Evolutionary conservation across 805 yeast genomes (phyloP).

Genomic region (Metschnikowia bowlesiae): DNA sequence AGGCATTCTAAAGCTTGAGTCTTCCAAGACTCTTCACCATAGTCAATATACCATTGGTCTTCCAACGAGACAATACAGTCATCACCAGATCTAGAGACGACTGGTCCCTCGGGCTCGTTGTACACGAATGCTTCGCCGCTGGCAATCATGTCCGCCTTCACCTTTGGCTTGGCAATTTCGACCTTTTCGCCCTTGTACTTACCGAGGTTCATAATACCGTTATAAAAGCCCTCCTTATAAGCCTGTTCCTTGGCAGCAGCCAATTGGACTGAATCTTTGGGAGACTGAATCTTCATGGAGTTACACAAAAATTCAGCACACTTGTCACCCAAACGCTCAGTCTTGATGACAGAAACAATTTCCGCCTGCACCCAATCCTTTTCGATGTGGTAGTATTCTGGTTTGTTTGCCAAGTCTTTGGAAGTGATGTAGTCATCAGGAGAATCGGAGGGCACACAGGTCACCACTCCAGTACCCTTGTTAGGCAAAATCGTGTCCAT

Average conservation of each 20-base stretch:
- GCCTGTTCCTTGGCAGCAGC: constrained; percentile 92
- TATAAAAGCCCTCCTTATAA: constrained; percentile 94
- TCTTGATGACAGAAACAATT: constrained; percentile 66
- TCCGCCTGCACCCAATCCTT: constrained; percentile 81
- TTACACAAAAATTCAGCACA: constrained; percentile 83
- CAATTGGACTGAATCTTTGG: constrained; percentile 82
- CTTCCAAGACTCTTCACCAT: constrained; percentile 94
- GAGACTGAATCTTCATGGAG: constrained; percentile 86
- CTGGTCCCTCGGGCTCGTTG: constrained; percentile 89
- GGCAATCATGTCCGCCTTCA: constrained; percentile 74
- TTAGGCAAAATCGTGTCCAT: constrained; percentile 95
- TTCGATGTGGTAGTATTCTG: constrained; percentile 83
- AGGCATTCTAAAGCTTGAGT: constrained; percentile 75
- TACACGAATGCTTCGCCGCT: constrained; percentile 80
- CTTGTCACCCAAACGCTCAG: constrained; percentile 82
- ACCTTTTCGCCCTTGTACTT: constrained; percentile 84
- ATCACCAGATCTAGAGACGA: constrained; percentile 93
- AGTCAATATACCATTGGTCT: constrained; percentile 97
- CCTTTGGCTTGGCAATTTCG: constrained; percentile 84
- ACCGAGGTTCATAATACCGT: constrained; percentile 78
- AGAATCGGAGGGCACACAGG: constrained; percentile 98
- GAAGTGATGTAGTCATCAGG: constrained; percentile 95
- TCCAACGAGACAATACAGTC: constrained; percentile 94
- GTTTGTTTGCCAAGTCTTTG: constrained; percentile 77
- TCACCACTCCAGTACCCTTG: constrained; percentile 98